Base-by-base conservation (phyloP, 1,284 basidiomycete genomes). In the Sporisorium iseilematis-ciliati region DNA sequence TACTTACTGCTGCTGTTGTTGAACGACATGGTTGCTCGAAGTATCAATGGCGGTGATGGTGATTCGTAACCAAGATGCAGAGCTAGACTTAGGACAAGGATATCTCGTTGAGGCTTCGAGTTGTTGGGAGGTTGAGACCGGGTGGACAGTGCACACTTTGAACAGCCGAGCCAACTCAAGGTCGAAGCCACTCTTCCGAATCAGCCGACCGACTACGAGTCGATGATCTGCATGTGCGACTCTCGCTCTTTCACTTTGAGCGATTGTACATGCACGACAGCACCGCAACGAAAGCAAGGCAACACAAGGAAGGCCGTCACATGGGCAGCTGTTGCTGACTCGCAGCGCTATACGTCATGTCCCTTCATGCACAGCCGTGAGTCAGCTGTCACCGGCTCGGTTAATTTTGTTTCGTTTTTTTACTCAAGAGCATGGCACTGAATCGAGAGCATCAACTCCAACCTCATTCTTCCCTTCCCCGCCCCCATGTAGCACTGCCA, bases 1-100 rank as follows among this genome's bases (percentile, higher is more conserved):
- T 43, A 67, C 65, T 57, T 40, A 67, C 65, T 67, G 58, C 65
- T 61, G 54, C 65, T 67, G 43, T 58, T 65, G 54, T 35, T 57
- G 49, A 14, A 65, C 35, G 64, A 57, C 65, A 67, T 67, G 25
- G 5, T 56, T 31, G 38, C 16, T 45, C 21, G 20, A 35, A 26
- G 7, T 18, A 21, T 41, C 26, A n/a, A 43, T 7, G 26, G 10
- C 31, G 10, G 33, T 35, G 49, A 23, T 51, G 31, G 49, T 51
- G 11, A 33, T 3, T 21, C 18, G n/a, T 14, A 31, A 1, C 21
- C 4, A 38, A 38, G 21, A 51, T 23, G n/a, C 21, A 6, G 20
- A 38, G 7, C 20, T 12, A 51, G 33, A 38, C 0, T 3, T 0
- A 10, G n/a, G 8, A 23, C 7, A 25, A 21, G 42, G 42, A 20